Base-by-base conservation (phyloP, 2,329 filamentous ascomycete genomes). In the Corinectria fuckeliana region DNA sequence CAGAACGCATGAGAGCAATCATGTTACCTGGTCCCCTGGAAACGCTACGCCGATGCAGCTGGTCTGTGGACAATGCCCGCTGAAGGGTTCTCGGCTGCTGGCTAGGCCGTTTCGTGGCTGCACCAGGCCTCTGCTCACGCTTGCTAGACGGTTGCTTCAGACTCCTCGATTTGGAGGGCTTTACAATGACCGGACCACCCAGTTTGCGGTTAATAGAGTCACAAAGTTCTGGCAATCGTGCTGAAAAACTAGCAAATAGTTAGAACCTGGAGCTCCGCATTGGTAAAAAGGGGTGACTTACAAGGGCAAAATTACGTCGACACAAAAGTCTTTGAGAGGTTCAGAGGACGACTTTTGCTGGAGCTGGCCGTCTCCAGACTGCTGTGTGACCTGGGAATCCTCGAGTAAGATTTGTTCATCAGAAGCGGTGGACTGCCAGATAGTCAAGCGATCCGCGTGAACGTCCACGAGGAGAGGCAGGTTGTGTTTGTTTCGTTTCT, bases 231-330 rank as follows among this genome's bases (percentile, higher is more conserved):
- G 91, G 90, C n/a, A 93, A 79, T 30, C 91, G 88, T 13, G 90
- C 86, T 30, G 89, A 88, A 72, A 92, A 95, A 76, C 87, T 90
- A 30, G 13, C 32, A 25, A 2, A 9, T 32, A 48, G 58, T 85
- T 65, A 85, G 79, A 44, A 44, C 42, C 26, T 23, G 3, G 18
- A n/a, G 10, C n/a, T n/a, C n/a, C n/a, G 13, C 2, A 6, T 2
- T 10, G n/a, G 4, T 41, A 16, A 4, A 4, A 20, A 9, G 8
- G 5, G 30, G 26, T 7, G n/a, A 76, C 86, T 81, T 78, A 89
- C 86, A 94, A 94, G 30, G 91, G 91, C 42, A 92, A 79, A 66
- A 95, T 87, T 38, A 95, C 89, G 71, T 95, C 91, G 14, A 91
- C 81, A 70, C 91, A 94, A 71, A 94, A 95, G 71, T 90, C 88